Conservation (phyloP, 169 alveolate species). For the Cryptosporidium felis region DNA sequence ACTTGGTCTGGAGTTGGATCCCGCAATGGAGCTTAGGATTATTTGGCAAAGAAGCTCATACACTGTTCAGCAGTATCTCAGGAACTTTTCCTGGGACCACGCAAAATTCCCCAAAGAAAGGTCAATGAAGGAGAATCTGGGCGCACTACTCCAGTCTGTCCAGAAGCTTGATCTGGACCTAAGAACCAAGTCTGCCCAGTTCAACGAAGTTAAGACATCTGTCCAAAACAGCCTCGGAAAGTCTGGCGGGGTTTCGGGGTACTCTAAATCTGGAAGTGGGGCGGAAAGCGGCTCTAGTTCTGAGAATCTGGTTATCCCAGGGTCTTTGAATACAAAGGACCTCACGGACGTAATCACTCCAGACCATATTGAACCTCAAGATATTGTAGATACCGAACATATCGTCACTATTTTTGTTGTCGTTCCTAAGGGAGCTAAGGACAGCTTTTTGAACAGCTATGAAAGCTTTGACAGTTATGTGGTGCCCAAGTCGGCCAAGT, state of each 20-base stretch:
- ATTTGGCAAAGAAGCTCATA: conserved; percentile 81
- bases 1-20: conserved; percentile 78
- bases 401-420: conserved; percentile 83
- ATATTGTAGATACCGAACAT: conserved; percentile 84
- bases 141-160: conserved; percentile 81
- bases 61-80: conserved; percentile 80
- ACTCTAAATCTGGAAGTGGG: not conserved
- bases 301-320: not conserved
- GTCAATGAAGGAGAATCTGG: conserved; percentile 81
- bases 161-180: conserved; percentile 82
- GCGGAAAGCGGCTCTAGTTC: not conserved
- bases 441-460: conserved; percentile 77
- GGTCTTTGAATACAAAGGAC: conserved; percentile 73
- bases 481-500: conserved; percentile 85
- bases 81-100: conserved; percentile 88
- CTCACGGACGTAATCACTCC: conserved; percentile 86
- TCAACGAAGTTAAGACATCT: conserved; percentile 81
- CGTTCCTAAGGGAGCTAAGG: conserved; percentile 81
- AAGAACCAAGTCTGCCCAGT: conserved; percentile 81
- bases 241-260: not conserved
- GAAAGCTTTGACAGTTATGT: conserved; percentile 79
- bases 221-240: conserved; percentile 52
- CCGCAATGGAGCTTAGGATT: conserved; percentile 77
- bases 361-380: conserved; percentile 81
- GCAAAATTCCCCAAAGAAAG: conserved; percentile 86